Base-by-base conservation (phyloP, 2,329 filamentous ascomycete species). In the Sclerotinia trifoliorum region DNA sequence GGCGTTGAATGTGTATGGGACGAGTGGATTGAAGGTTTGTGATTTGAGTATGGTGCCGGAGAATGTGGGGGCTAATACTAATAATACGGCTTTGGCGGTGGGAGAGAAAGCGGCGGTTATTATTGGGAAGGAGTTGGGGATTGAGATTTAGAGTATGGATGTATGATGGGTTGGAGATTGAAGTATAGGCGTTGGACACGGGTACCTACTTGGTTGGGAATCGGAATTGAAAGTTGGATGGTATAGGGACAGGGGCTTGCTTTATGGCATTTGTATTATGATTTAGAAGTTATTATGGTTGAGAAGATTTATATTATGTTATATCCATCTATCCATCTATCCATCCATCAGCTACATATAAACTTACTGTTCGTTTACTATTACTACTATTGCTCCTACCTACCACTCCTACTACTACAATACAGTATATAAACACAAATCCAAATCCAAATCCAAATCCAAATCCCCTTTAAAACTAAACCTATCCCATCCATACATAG, bases 61-160 rank as follows among this genome's bases (percentile, higher is more conserved):
- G 68, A 77, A 77, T 68, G 80, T 83, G 5, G 81, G 79, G 4
- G 80, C 79, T 0, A 83, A 83, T 69, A 83, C 81, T 1, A 80
- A 81, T 66, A 81, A 82, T 51, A 82, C 80, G 1, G 81, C 81
- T 1, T 74, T 83, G 65, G 78, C 77, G 17, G 74, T 81, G 39
- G 80, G 79, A 1, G 80, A 81, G 73, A 79, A 79, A 71, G 79
- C 79, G 1, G 80, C 80, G 49, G 76, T 78, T 65, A 77, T 81
- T 63, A 78, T 82, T 71, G 77, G 77, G 42, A 73, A 74, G 67
- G 80, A 81, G 65, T 69, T 82, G 63, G 80, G 79, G 0, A 71
- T 77, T 56, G 54, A 72, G 69, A 70, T 75, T 70, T 74, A 46
- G 44, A 29, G 42, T 6, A 15, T 21, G 24, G 2, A 51, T 54